These are phyloP conservation scores for Kwoniella dendrophila DNA, from an alignment of 768 basidiomycete species.

Conservation along the genomic window DNA sequence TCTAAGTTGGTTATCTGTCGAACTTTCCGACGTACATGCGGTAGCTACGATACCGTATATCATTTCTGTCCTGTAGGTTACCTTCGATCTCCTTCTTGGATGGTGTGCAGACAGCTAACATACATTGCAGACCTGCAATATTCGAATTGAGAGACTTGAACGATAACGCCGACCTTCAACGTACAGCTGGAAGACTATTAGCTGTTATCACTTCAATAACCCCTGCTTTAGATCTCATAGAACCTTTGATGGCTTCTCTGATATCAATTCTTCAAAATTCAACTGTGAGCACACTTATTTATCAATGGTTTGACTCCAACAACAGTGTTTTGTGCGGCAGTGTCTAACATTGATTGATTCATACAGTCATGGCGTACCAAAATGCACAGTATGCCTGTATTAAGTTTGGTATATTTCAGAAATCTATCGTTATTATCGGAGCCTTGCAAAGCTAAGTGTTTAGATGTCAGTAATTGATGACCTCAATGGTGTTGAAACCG, in stretches of 20 bases:
- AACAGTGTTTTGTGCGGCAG: constrained; percentile 4
- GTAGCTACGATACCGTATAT: constrained; percentile 75
- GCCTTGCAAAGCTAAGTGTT: constrained; percentile 67
- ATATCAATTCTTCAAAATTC: constrained; percentile 80
- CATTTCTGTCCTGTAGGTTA: constrained; percentile 71
- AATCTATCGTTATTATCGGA: constrained; percentile 77
- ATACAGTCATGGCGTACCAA: constrained; percentile 86
- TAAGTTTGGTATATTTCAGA: constrained; percentile 88
- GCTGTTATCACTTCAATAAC: constrained; percentile 80
- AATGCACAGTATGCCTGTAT: constrained; percentile 79
- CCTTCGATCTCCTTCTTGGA: too few relatives aligned
- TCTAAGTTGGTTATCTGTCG: constrained; percentile 76
- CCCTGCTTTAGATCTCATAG: constrained; percentile 69
- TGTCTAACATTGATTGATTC: constrained; percentile 2
- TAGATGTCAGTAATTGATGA: constrained; percentile 64
- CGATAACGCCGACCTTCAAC: constrained; percentile 75
- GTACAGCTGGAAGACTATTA: constrained; percentile 75
- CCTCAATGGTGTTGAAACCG: background rate
- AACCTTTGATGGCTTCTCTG: constrained; percentile 69
- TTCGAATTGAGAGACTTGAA: constrained; percentile 87
- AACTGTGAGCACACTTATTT: constrained; percentile 62
- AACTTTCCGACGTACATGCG: constrained; percentile 73
- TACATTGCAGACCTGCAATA: constrained; percentile 70
- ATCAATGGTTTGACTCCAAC: background rate
- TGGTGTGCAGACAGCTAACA: constrained; percentile 24